A percentile compares a stretch with the other conserved stretches of the same genome.
Evolutionary conservation across 2,329 filamentous ascomycete genomes (phyloP).

Genomic region (Macrophomina tecta): DNA sequence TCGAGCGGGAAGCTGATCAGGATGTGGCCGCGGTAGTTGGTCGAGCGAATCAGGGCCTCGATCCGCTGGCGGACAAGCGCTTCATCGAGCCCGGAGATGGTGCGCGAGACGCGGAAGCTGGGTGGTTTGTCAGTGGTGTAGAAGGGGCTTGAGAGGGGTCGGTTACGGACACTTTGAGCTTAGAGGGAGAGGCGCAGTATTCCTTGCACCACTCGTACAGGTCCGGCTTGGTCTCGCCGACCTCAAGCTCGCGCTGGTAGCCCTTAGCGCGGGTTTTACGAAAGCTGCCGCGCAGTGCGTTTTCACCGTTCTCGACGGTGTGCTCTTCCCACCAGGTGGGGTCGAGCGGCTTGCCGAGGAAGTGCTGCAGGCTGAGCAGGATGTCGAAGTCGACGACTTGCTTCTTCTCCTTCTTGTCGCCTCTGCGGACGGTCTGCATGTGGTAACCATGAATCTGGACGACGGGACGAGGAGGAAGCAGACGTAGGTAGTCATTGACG

Average conservation of each 20-base stretch:
- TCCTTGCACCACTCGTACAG: conserved; percentile 70
- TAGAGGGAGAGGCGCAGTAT: conserved; percentile 65
- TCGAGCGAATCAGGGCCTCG: conserved; percentile 63
- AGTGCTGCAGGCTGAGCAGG: conserved; percentile 41
- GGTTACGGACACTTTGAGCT: conserved; percentile 56
- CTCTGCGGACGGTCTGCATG: conserved; percentile 41
- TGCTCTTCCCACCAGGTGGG: conserved; percentile 15
- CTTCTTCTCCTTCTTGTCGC: conserved; percentile 45
- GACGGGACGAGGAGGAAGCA: conserved; percentile 40
- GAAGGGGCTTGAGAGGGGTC: no score
- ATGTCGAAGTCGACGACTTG: conserved; percentile 46
- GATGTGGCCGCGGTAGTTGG: conserved; percentile 71
- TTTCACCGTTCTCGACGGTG: conserved; percentile 64
- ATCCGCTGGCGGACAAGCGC: conserved; percentile 59
- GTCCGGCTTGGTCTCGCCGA: conserved; percentile 48
- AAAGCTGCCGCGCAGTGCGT: conserved; percentile 69
- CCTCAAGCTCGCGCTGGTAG: conserved; percentile 52
- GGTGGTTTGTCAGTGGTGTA: not conserved
- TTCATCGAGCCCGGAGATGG: conserved; percentile 67
- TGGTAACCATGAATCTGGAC: conserved; percentile 47
- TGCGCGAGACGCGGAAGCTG: conserved; percentile 47
- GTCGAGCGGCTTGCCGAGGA: conserved; percentile 29
- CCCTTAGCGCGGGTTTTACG: conserved; percentile 59
- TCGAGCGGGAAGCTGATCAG: conserved; percentile 65
- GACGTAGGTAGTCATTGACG: conserved; percentile 36